Base-by-base conservation (phyloP, 345 rosid genomes). In the Eutrema heterophyllum region DNA sequence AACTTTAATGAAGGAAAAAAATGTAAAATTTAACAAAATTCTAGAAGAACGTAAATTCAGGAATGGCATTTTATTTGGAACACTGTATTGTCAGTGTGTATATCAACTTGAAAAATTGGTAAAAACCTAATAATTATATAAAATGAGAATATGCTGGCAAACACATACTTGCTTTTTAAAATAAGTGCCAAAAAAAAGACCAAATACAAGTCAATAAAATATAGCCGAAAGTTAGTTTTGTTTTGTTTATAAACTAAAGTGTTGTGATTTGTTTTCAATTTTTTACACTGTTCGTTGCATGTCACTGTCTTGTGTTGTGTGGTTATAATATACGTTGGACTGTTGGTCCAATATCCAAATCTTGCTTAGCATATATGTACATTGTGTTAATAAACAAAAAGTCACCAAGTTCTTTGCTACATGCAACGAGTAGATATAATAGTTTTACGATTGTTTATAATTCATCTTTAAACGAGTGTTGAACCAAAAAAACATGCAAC, bases 161-260 rank as follows among this genome's bases (percentile, higher is more conserved):
- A 68, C 9, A 70, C 2, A 67, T 3, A 21, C 35, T 11, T 9
- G 27, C 36, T 78, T 72, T 6, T 9, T 1, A 2, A 13, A 46
- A 9, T 46, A 48, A 70, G 48, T 48, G 66, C 71, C 43, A 62
- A 64, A 57, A 32, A 64, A 70, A 76, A 21, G 58, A 70, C 44
- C 63, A 46, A 32, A 36, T 40, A 63, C 39, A 76, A 76, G 80
- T 76, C 65, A 63, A 63, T 76, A 62, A 9, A 63, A 70, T 38
- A 70, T 55, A 76, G 80, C 80, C 80, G 80, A 76, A 76, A 76
- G 79, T 68, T 35, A 35, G 48, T 57, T 58, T 69, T 61, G 35
- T n/a, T 53, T 59, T 21, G 67, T 57, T 48, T 71, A 45, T 46
- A 57, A 38, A 45, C 16, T 27, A 68, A 68, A 54, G 75, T 76